Evolutionary conservation across 441 rosid species (phyloP).

Genomic region (Eutrema salsugineum): DNA sequence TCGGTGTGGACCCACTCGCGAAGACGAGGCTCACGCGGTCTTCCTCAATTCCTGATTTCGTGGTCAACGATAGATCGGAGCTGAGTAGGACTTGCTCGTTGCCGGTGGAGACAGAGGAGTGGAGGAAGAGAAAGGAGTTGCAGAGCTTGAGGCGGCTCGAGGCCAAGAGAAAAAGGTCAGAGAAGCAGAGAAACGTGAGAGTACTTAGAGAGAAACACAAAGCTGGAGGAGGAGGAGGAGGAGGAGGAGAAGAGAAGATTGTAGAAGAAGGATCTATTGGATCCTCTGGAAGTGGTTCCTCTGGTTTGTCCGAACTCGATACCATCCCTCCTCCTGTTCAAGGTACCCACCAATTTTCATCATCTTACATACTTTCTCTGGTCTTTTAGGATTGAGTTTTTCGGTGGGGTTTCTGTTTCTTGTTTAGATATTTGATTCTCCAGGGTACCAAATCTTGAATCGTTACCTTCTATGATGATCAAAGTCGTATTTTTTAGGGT

Average conservation of each 20-base stretch:
- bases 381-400: neutral
- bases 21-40: conserved; percentile 46
- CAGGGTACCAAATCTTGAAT: neutral
- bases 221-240: conserved; percentile 15
- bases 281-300: conserved; percentile 30
- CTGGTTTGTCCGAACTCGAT: conserved; percentile 33
- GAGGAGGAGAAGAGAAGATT: conserved; percentile 32
- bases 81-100: conserved; percentile 62
- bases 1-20: conserved; percentile 75
- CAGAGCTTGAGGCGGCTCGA: conserved; percentile 75
- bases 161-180: conserved; percentile 80
- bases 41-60: conserved; percentile 61
- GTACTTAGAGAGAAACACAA: conserved; percentile 29
- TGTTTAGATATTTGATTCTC: neutral
- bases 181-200: conserved; percentile 60
- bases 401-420: neutral
- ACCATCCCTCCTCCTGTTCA: conserved; percentile 17
- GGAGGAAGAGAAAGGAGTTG: conserved; percentile 78
- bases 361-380: neutral
- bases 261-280: conserved; percentile 35
- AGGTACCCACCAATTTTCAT: conserved; percentile 7
- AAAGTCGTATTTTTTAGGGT: neutral
- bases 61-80: conserved; percentile 39
- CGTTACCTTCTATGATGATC: neutral
- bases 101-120: conserved; percentile 66